Evolutionary conservation across 169 alveolate genomes (phyloP), one percentile per base, ranked within the genome.

Genomic region (Besnoitia besnoiti): DNA sequence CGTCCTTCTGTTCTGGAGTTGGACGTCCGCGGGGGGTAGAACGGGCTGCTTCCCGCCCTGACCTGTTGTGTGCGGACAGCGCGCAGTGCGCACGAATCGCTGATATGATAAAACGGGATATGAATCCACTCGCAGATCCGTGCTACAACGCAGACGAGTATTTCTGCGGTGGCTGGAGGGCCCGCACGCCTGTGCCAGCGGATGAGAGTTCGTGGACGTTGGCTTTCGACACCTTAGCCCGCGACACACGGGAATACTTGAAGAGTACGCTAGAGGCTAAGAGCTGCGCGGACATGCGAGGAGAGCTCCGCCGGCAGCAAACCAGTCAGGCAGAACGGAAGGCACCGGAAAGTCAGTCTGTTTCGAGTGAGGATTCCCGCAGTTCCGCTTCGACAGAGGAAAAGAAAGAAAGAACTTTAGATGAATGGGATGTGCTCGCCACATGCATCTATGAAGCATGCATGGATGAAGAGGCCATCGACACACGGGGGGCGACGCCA

Each of bases 391-490:
- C n/a, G n/a, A n/a, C n/a, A n/a, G n/a, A n/a, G n/a, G n/a, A n/a
- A n/a, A n/a, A 55, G 67, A 55, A 55, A 55, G 39, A 67, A n/a
- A n/a, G 44, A 5, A 33, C 80, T n/a, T 16, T 40, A 42, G 87
- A 77, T 35, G 87, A 77, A 24, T 77, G 87, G 87, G 87, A 77
- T 39, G 33, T 35, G 61, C 59, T 77, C 24, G 59, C 59, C 30
- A 21, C 87, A 77, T 77, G 87, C 87, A 40, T 42, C 35, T 77
- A 77, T 39, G 59, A 42, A 42, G 87, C 87, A 4, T 77, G 87
- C 21, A 77, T 77, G 87, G 87, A 77, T 35, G 59, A 77, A 24
- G 87, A 77, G 87, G 55, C 87, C n/a, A 37, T 77, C 33, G 87
- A 77, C 30, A 35, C 59, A 1, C 50, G 87, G n/a, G 87, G 87